Evolutionary conservation across 345 rosid species (phyloP), one percentile per base, ranked within the genome.

Genomic region (Microthlaspi erraticum): DNA sequence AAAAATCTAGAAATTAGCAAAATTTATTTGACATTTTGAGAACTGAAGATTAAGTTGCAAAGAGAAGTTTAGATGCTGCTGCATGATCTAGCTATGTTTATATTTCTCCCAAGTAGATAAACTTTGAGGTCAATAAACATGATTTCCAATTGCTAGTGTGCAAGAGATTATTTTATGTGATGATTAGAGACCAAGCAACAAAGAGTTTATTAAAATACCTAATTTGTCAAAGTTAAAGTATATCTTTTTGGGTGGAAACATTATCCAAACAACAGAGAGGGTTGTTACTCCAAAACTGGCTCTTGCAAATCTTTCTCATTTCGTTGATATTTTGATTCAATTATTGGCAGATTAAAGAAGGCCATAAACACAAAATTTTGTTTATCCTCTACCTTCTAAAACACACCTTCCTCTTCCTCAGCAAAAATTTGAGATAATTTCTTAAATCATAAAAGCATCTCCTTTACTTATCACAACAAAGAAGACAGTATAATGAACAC

Each of bases 211-310:
- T 32, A 43, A 74, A 60, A 7, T 81, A 92, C 95, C 89, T 81
- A 90, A 65, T 73, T 63, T 76, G 57, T 90, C 89, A 4, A 92
- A 86, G 52, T 84, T 81, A 75, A 90, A 92, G 70, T 81, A 83
- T 52, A 90, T 85, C 68, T 73, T 85, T 33, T 59, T 33, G 8
- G 89, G 91, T 64, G 81, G 62, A 70, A 82, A 79, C 90, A 88
- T 74, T 85, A n/a, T 68, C 37, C 31, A 38, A 26, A 60, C 51
- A 29, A 70, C 42, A 11, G 46, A 45, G 42, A 60, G 19, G 19
- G 26, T 38, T 11, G 49, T 7, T 57, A 36, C 12, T 33, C 56
- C 38, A 48, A 19, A 57, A 45, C 5, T n/a, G 29, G n/a, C 13
- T 43, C 14, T 12, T 32, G 55, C 45, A 44, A 68, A 45, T 32